Base-by-base conservation (phyloP, 306 rosid species). In the Ziziphus jujuba region DNA sequence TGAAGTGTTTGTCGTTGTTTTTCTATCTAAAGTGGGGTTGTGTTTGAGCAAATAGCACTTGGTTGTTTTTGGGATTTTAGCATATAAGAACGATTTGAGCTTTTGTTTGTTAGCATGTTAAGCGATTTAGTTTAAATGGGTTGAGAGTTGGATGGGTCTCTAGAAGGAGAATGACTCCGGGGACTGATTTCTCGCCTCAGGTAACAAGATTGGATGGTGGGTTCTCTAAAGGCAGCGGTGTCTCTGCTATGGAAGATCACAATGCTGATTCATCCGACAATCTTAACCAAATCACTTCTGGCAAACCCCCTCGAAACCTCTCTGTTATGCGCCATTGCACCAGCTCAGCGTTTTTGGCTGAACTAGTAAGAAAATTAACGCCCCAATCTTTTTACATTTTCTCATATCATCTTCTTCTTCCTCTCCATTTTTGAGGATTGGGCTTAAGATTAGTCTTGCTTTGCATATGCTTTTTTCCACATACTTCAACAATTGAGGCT, bases 301-400 rank as follows among this genome's bases (percentile, higher is more conserved):
- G 80, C 16, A 87, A 84, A 38, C 93, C 93, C 57, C 93, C 93
- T 0, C 65, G 88, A 74, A 85, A 73, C 58, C 81, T 40, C 66
- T 80, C 86, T 0, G 56, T 17, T 58, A 70, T 78, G 78, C 76
- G 90, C 44, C 85, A 87, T 72, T 80, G 76, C 61, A 75, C 33
- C 33, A 84, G 86, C 81, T 82, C 82, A 68, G 70, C 90, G 6
- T 80, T 82, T 69, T 72, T 83, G 72, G 47, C 63, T 34, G 88
- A 87, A 52, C 44, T 86, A 71, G 89, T 87, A 75, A 81, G 85
- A 69, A 13, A 64, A 10, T 34, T 4, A 15, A 51, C 33, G 47
- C 47, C 35, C 31, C 66, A 40, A 51, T 31, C 43, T 16, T 15
- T 64, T 22, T 33, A 15, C 36, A 8, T 16, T 23, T 12, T 25